These are phyloP conservation scores for Fagopyrum homotropicum DNA, from an alignment of 148 eudicot species.

Conservation along the genomic window DNA sequence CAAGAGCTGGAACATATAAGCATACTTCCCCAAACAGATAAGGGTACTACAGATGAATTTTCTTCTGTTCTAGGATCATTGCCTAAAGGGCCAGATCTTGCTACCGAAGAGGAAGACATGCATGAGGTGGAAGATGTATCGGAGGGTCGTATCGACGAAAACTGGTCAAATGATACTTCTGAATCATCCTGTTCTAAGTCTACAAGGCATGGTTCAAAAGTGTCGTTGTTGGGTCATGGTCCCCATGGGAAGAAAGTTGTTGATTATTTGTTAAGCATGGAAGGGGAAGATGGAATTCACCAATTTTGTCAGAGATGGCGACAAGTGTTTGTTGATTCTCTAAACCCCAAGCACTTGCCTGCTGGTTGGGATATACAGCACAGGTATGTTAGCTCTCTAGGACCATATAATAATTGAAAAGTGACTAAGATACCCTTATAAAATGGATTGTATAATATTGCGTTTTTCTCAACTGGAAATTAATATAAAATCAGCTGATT, in stretches of 20 bases:
- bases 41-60: not conserved
- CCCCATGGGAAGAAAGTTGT: conserved; percentile 96
- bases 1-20: conserved; percentile 2
- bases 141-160: not conserved
- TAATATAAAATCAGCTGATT: too few species aligned
- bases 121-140: conserved; percentile 17
- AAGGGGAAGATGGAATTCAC: conserved; percentile 86
- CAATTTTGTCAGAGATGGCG: conserved; percentile 96
- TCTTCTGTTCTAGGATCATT: conserved; percentile 10
- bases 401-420: not conserved
- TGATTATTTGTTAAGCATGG: conserved; percentile 44
- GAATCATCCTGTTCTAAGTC: conserved; percentile 12
- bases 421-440: not conserved
- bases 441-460: not conserved
- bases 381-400: conserved; percentile 41
- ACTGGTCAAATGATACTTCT: conserved; percentile 18
- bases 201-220: conserved; percentile 45
- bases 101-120: conserved; percentile 7
- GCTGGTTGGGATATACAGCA: conserved; percentile 95
- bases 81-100: conserved; percentile 12
- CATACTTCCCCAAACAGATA: conserved; percentile 9
- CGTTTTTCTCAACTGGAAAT: not conserved
- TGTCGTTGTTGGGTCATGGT: conserved; percentile 89
- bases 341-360: conserved; percentile 82
- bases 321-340: conserved; percentile 80